Evolutionary conservation across 257 asterid genomes (phyloP).

Genomic region (Echites panduratus): DNA sequence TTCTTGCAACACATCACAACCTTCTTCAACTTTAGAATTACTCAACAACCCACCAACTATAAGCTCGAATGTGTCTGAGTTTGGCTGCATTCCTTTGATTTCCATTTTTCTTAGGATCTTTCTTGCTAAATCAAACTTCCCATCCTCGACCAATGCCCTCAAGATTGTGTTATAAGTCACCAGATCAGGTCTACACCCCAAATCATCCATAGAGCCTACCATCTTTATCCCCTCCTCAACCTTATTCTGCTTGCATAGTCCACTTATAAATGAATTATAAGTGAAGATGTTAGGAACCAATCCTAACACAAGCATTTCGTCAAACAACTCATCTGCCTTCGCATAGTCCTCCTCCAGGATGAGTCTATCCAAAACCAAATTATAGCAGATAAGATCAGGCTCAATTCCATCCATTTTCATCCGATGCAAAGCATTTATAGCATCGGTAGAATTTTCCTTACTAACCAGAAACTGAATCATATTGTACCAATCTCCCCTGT

Average conservation of each 20-base stretch:
- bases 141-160: slow-evolving; percentile 29
- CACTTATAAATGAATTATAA: slow-evolving; percentile 48
- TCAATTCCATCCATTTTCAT: slow-evolving; percentile 39
- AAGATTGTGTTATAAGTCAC: slow-evolving; percentile 35
- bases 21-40: slow-evolving; percentile 31
- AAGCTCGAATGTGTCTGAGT: slow-evolving; percentile 28
- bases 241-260: slow-evolving; percentile 56
- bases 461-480: slow-evolving; percentile 41
- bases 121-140: slow-evolving; percentile 30
- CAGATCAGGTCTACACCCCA: slow-evolving; percentile 54
- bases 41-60: slow-evolving; percentile 24
- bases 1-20: slow-evolving; percentile 29
- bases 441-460: slow-evolving; percentile 32
- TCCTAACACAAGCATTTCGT: slow-evolving; percentile 70
- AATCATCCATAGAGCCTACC: slow-evolving; percentile 48
- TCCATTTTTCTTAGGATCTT: slow-evolving; percentile 34
- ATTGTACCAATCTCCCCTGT: slow-evolving; percentile 42
- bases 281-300: slow-evolving; percentile 56
- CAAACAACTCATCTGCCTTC: slow-evolving; percentile 62
- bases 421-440: slow-evolving; percentile 39
- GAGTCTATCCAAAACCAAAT: slow-evolving; percentile 51
- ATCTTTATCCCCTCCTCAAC: slow-evolving; percentile 46
- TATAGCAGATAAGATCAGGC: slow-evolving; percentile 47
- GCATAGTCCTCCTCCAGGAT: slow-evolving; percentile 29
- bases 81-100: slow-evolving; percentile 30